Evolutionary conservation across 2,329 filamentous ascomycete genomes (phyloP).

Genomic region (Botrytis fragariae): DNA sequence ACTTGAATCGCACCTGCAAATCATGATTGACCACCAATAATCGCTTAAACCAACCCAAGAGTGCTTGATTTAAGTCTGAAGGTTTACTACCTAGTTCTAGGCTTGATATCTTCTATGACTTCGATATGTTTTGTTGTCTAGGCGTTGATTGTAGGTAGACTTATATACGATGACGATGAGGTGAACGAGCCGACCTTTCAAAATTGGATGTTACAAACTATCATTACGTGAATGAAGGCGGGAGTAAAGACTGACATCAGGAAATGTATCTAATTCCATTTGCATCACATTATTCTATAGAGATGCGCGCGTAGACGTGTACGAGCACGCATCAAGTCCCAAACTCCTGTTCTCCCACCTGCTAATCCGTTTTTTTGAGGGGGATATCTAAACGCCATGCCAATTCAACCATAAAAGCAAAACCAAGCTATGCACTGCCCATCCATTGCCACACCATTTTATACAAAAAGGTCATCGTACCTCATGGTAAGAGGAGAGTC

Average conservation of each 20-base stretch:
- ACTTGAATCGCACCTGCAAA: slow-evolving; percentile 48
- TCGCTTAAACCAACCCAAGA: slow-evolving; percentile 52
- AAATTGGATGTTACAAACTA: neutral
- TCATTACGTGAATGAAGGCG: neutral
- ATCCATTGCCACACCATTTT: slow-evolving; percentile 1
- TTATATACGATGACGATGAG: neutral
- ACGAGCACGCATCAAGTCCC: neutral
- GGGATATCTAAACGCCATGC: slow-evolving; percentile 18
- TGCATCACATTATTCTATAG: neutral
- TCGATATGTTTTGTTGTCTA: neutral
- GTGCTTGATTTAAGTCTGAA: slow-evolving; percentile 40
- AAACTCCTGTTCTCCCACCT: slow-evolving; percentile 8
- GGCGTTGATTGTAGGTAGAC: no score
- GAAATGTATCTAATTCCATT: neutral
- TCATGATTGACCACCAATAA: slow-evolving; percentile 55
- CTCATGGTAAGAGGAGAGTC: neutral
- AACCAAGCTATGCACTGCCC: slow-evolving; percentile 3
- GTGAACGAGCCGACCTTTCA: neutral
- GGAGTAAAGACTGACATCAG: neutral
- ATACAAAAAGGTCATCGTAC: neutral
- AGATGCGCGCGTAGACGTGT: neutral
- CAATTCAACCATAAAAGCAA: neutral
- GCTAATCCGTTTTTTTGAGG: slow-evolving; percentile 3
- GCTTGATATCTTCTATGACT: neutral
- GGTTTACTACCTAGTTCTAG: neutral